Percentiles rank a stretch among this genome's conserved stretches.
Evolutionary conservation across 1,139 yeast genomes (phyloP).

Genomic region (Ogataea hybrid): DNA sequence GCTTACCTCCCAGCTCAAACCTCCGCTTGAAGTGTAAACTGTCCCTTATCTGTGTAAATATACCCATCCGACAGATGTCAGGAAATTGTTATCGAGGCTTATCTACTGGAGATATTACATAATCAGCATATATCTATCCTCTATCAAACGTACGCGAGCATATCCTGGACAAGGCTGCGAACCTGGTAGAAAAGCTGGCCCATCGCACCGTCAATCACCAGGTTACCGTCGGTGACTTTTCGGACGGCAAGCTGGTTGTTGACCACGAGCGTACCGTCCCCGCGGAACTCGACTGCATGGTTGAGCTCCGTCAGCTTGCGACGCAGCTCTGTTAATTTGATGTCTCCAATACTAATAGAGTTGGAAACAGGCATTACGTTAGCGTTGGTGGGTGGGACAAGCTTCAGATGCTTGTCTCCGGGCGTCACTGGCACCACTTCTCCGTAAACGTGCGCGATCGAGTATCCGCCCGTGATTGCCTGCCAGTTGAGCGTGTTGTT

Average conservation of each 20-base stretch:
- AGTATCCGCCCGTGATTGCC: constrained; percentile 71
- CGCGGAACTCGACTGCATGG: constrained; percentile 81
- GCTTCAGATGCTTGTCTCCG: constrained; percentile 19
- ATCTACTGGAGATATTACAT: not conserved
- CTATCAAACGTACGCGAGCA: constrained; percentile 69
- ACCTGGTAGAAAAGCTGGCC: constrained; percentile 78
- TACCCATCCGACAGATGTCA: constrained; percentile 6
- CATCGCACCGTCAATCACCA: constrained; percentile 79
- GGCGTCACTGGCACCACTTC: constrained; percentile 34
- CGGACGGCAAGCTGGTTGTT: constrained; percentile 74
- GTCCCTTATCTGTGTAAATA: constrained; percentile 24
- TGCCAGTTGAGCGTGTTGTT: constrained; percentile 79
- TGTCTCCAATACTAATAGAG: constrained; percentile 81
- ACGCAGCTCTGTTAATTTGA: constrained; percentile 77
- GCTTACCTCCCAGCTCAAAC: constrained; percentile 59
- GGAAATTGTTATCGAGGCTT: not conserved
- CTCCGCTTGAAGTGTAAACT: constrained; percentile 61
- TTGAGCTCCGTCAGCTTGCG: constrained; percentile 56
- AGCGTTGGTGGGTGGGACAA: constrained; percentile 16
- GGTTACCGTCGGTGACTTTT: constrained; percentile 78
- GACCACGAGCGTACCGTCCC: constrained; percentile 90
- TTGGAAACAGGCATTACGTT: constrained; percentile 17
- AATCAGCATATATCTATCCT: not conserved
- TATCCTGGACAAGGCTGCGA: constrained; percentile 68
- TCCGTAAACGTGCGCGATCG: constrained; percentile 83